Evolutionary conservation across 2,329 filamentous ascomycete species (phyloP).

Genomic region (Thelonectria blattea): DNA sequence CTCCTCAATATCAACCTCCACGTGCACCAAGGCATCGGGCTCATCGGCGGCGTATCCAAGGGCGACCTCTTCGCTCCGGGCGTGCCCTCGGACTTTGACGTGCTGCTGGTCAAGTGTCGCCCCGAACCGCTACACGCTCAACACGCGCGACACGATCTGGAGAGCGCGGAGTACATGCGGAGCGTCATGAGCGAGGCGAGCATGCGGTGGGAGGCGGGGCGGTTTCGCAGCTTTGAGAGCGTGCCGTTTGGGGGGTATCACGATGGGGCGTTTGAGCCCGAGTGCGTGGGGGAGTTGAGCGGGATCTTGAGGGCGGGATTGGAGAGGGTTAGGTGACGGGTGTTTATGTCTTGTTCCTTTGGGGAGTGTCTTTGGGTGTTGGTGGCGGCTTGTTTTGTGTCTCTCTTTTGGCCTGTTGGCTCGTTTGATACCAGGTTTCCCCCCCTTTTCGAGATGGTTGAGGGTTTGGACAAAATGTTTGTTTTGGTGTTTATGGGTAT

Average conservation of each 20-base stretch:
- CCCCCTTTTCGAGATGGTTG: not conserved
- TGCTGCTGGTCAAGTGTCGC: constrained; percentile 31
- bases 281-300: constrained; percentile 30
- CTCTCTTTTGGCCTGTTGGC: not conserved
- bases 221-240: constrained; percentile 28
- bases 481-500: not conserved
- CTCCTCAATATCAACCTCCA: constrained; percentile 32
- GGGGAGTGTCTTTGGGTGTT: not conserved
- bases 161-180: constrained; percentile 19
- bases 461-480: not conserved
- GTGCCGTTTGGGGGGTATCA: constrained; percentile 34
- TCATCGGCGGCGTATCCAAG: constrained; percentile 30
- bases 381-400: not conserved
- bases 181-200: constrained; percentile 28
- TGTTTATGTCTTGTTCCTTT: constrained; percentile 7
- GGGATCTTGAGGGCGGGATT: constrained; percentile 26
- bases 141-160: not conserved
- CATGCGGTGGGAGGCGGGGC: constrained; percentile 32
- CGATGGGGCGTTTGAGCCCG: constrained; percentile 32
- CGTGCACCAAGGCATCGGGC: constrained; percentile 29
- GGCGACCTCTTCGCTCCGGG: constrained; percentile 27
- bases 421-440: not conserved
- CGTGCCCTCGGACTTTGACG: constrained; percentile 28
- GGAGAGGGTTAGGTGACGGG: constrained; percentile 19
- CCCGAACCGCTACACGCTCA: constrained; percentile 11